phyloP scores from a whole-genome alignment of 495 filamentous ascomycete species.

The Recurvomyces mirabilis region DNA sequence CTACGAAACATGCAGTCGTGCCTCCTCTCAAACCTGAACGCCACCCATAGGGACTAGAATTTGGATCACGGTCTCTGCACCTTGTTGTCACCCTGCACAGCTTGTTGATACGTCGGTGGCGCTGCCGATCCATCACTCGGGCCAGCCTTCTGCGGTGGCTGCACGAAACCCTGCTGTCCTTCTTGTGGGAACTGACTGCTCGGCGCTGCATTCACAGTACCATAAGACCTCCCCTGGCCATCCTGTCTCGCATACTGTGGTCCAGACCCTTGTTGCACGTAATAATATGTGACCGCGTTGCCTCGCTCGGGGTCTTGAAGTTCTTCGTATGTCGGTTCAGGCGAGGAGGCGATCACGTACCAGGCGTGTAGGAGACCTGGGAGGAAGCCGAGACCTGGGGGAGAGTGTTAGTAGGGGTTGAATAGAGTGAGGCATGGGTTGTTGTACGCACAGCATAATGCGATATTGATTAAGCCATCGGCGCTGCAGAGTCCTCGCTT shows the following conservation, averaged over 20 bases:
- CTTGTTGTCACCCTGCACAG: slow-evolving; percentile 80
- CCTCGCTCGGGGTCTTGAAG: slow-evolving; percentile 43
- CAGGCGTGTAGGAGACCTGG: slow-evolving; percentile 89
- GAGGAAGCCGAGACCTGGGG: slow-evolving; percentile 59
- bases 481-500: slow-evolving; percentile 88
- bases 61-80: slow-evolving; percentile 43
- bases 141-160: slow-evolving; percentile 17
- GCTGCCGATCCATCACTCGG: slow-evolving; percentile 25
- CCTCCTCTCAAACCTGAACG: background rate
- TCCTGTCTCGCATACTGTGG: slow-evolving; percentile 7
- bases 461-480: slow-evolving; percentile 90
- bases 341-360: slow-evolving; percentile 94
- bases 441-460: slow-evolving; percentile 47
- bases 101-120: slow-evolving; percentile 76
- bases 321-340: slow-evolving; percentile 60
- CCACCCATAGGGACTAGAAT: slow-evolving; percentile 1
- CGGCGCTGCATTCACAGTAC: slow-evolving; percentile 22
- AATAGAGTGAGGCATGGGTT: too few relatives aligned
- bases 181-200: slow-evolving; percentile 25
- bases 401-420: too few relatives aligned
- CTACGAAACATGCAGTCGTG: too few relatives aligned
- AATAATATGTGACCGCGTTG: slow-evolving; percentile 33
- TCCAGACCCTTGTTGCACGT: slow-evolving; percentile 31
- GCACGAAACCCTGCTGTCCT: slow-evolving; percentile 23
- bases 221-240: slow-evolving; percentile 20